Evolutionary conservation across 1,139 yeast genomes (phyloP).

Genomic region (Pichia sp.): DNA sequence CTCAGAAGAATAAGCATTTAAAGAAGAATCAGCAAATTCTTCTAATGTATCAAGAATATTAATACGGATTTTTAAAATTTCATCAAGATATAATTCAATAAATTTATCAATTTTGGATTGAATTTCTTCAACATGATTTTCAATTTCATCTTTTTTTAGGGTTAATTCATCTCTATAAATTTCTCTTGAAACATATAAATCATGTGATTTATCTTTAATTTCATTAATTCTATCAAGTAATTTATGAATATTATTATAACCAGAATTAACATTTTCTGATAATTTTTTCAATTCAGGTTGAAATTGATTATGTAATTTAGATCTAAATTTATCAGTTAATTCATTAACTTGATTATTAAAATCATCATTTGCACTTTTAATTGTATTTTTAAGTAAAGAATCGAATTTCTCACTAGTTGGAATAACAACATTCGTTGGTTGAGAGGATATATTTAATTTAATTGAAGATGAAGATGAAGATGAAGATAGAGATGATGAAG

Average conservation of each 20-base stretch:
- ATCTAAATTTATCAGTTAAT: constrained; percentile 33
- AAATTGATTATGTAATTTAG: constrained; percentile 34
- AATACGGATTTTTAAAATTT: constrained; percentile 43
- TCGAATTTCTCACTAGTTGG: constrained; percentile 31
- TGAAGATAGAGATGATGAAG: too few species aligned
- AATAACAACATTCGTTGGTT: constrained; percentile 9
- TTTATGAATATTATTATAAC: constrained; percentile 42
- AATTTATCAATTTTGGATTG: constrained; percentile 32
- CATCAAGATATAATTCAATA: constrained; percentile 35
- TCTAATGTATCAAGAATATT: constrained; percentile 60
- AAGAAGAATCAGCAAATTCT: constrained; percentile 63
- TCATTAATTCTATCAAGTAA: constrained; percentile 46
- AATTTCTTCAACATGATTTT: constrained; percentile 34
- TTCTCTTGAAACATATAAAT: constrained; percentile 45
- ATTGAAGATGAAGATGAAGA: constrained; percentile 2
- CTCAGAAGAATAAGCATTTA: constrained; percentile 44
- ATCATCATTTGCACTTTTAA: constrained; percentile 38
- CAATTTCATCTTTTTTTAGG: constrained; percentile 33
- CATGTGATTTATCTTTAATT: constrained; percentile 34
- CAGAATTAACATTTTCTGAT: constrained; percentile 37
- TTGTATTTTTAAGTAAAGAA: constrained; percentile 38
- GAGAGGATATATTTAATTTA: not conserved
- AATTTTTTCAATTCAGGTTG: constrained; percentile 38
- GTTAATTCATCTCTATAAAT: constrained; percentile 45
- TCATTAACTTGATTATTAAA: constrained; percentile 38